A percentile compares a stretch with the other conserved stretches of the same genome.
These are phyloP conservation scores for Boletus barrowsii DNA, from an alignment of 768 basidiomycete genomes.

Conservation along the genomic window DNA sequence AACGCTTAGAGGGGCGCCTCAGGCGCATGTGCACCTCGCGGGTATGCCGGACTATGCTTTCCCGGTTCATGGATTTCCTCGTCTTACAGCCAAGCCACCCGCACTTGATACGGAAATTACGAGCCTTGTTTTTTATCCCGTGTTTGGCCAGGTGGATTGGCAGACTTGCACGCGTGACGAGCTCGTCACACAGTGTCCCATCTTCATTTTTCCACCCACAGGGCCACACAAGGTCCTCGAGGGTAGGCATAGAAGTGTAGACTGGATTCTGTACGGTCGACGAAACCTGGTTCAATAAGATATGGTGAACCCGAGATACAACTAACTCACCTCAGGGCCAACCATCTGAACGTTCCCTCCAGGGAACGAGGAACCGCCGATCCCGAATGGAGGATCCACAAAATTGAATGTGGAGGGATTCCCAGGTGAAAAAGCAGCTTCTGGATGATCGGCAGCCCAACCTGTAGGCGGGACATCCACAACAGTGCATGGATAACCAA, in stretches of 20 bases:
- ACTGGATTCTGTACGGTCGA: not conserved
- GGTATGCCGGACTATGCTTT: slow-evolving; percentile 19
- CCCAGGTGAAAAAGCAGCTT: not conserved
- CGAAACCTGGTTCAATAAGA: not conserved
- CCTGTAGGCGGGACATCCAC: not conserved
- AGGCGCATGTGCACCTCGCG: slow-evolving; percentile 10
- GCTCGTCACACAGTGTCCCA: not conserved
- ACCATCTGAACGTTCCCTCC: not conserved
- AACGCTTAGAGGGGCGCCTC: slow-evolving; percentile 5
- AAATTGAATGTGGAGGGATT: not conserved
- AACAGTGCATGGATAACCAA: rapidly evolving
- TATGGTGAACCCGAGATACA: not conserved
- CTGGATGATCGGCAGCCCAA: not conserved
- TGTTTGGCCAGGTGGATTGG: slow-evolving; percentile 15
- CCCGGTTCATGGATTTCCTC: slow-evolving; percentile 14
- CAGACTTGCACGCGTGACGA: not conserved
- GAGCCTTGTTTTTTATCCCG: slow-evolving; percentile 8
- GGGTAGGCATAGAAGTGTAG: too few species aligned
- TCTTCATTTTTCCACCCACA: slow-evolving; percentile 11
- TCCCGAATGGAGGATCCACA: not conserved
- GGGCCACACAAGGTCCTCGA: rapidly evolving
- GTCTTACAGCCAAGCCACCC: slow-evolving; percentile 10
- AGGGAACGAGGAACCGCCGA: not conserved
- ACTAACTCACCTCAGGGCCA: not conserved
- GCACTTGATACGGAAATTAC: not conserved